Evolutionary conservation across 2,329 filamentous ascomycete genomes (phyloP), one percentile per base, ranked within the genome.

Genomic region (Cucurbitaria berberidis): DNA sequence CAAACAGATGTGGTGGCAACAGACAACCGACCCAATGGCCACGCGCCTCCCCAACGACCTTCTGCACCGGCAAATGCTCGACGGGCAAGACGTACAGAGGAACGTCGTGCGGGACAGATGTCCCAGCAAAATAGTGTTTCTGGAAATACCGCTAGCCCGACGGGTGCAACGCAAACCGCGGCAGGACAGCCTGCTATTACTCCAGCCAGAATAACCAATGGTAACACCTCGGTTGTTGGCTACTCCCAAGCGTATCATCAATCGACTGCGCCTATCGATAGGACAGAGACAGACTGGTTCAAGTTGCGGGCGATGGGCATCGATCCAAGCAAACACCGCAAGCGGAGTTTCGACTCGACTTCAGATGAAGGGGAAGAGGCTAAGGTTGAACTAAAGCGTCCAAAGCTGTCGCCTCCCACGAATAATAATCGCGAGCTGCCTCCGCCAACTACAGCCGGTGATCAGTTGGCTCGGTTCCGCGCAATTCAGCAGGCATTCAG

Each of bases 251-350:
- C 63, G 4, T 70, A 71, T 41, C 52, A 62, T 8, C 63, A 62
- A 19, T 58, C 59, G 3, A 65, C 58, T 30, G 58, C 64, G 24
- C 64, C 67, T 32, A 63, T 75, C 35, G 78, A 80, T 62, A 77
- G 76, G 3, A 82, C 80, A 0, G 73, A 77, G 24, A 78, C 79
- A 0, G 78, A 79, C 45, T 84, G 81, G 65, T 84, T 83, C 70
- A 70, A 75, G 38, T 70, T 83, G 26, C 79, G 80, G 47, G 80
- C 80, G 1, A 68, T 78, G 60, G 81, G 81, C 8, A 68, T 82
- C 40, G 75, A 80, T 51, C 68, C 68, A 10, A 68, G 55, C 53
- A 68, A 62, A 41, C 53, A 63, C 39, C 67, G 66, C 24, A 75
- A 73, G 56, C 71, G 67, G 9, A 69, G 62, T 52, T 66, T 69